phyloP scores from a whole-genome alignment of 345 rosid species.

The Populus pruinosa region DNA sequence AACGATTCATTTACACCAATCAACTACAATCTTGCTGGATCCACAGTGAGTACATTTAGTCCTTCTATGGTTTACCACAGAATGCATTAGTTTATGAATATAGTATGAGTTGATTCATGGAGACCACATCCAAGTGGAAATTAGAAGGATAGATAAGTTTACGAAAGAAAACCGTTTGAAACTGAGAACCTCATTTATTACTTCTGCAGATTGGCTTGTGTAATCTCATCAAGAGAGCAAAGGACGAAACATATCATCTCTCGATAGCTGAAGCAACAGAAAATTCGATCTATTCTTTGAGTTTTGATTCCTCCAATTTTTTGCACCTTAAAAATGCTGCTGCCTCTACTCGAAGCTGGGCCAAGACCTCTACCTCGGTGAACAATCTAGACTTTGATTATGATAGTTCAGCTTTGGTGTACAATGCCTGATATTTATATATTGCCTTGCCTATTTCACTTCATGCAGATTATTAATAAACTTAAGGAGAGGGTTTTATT shows the following conservation, averaged over 20 bases:
- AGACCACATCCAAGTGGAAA: background rate
- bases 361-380: conserved; percentile 58
- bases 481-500: conserved; percentile 53
- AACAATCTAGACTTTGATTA: conserved; percentile 10
- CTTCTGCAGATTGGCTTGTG: conserved; percentile 69
- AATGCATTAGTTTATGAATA: background rate
- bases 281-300: conserved; percentile 58
- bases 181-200: background rate
- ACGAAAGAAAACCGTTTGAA: background rate
- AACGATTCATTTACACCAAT: conserved; percentile 45
- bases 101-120: background rate
- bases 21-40: conserved; percentile 73
- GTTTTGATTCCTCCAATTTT: conserved; percentile 42
- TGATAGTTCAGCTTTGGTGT: conserved; percentile 5
- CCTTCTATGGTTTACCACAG: conserved; percentile 1
- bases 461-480: conserved; percentile 48
- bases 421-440: background rate
- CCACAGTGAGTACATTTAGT: conserved; percentile 52
- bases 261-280: conserved; percentile 92
- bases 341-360: conserved; percentile 54
- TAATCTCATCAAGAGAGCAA: conserved; percentile 74
- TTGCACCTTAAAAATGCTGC: conserved; percentile 65
- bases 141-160: background rate
- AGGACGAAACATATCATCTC: conserved; percentile 59
- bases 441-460: conserved; percentile 8